Conservation (phyloP, 768 basidiomycete genomes). For the Floccularia luteovirens region DNA sequence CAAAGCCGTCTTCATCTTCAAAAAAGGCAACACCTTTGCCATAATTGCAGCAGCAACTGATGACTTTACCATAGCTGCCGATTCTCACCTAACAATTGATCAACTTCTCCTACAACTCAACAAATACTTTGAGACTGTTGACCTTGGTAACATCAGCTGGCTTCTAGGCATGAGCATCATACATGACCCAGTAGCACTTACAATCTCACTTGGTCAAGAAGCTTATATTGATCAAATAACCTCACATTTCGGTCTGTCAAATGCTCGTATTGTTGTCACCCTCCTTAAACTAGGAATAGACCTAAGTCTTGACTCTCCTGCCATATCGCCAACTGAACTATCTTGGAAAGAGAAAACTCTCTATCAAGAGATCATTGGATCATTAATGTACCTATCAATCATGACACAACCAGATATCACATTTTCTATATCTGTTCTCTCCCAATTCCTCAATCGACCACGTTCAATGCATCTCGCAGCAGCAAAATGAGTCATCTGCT, state of each 20-base stretch:
- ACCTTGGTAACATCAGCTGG: constrained; percentile 1
- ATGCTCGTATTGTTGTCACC: not conserved
- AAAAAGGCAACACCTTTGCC: constrained; percentile 1
- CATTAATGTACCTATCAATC: constrained; percentile 18
- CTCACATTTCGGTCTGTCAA: not conserved
- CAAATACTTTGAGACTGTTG: not conserved
- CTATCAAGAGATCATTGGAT: constrained; percentile 19
- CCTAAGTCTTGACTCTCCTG: not conserved
- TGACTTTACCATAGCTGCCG: not conserved
- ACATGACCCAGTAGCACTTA: not conserved
- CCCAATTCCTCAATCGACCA: constrained; percentile 15
- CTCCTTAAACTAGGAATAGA: not conserved
- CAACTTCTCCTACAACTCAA: not conserved
- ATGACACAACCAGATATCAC: constrained; percentile 20
- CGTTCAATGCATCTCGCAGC: constrained; percentile 15
- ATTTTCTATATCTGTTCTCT: constrained; percentile 14
- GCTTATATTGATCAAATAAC: constrained; percentile 1
- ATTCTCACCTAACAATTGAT: not conserved
- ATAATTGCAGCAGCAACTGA: constrained; percentile 1
- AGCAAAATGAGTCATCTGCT: constrained; percentile 15
- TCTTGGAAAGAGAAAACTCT: constrained; percentile 2
- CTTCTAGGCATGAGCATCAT: not conserved
- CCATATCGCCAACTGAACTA: not conserved
- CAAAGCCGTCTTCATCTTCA: constrained; percentile 14
- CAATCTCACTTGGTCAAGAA: not conserved